Base-by-base conservation (phyloP, 2,329 filamentous ascomycete genomes). In the Aureobasidium subglaciale region DNA sequence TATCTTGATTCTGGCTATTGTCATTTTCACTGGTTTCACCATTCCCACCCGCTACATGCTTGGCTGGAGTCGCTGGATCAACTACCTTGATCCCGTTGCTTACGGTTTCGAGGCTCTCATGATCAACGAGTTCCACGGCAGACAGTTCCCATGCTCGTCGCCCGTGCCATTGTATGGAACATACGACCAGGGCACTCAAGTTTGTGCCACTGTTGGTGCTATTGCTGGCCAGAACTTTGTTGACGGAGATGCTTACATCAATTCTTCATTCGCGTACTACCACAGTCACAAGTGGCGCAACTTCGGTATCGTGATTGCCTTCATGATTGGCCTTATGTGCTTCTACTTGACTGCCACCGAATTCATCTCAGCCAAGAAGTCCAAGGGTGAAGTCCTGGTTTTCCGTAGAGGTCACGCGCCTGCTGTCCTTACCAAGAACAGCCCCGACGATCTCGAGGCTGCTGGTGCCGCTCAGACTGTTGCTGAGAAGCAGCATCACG, bases 31-130 rank as follows among this genome's bases (percentile, higher is more conserved):
- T 16, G 87, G 85, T 59, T 88, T 90, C 67, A 70, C 73, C 1
- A 75, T 80, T 54, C 76, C 78, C 7, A 70, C 69, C 1, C 67
- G 61, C 20, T 78, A 92, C 70, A 93, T 90, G 86, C 78, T 86
- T 6, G 80, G 75, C 1, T 95, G 89, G 88, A 87, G 86, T 63
- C 79, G 84, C 58, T 93, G 89, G 88, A 81, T 93, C 59, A 86
- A 85, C 66, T 90, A 88, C 66, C 74, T 93, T 35, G 84, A 95
- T 59, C 88, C 88, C 2, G 78, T 95, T 10, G 83, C 82, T 1
- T 95, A 95, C 61, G 83, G 83, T 0, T 95, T 95, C 64, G 89
- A 95, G 68, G 76, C 83, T 0, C 76, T 95, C 24, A 86, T 92
- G 79, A 79, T 88, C 60, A 58, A 58, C 52, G 90, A 96, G 69